Evolutionary conservation across 768 basidiomycete genomes (phyloP).

Genomic region (Crucibulum laeve): DNA sequence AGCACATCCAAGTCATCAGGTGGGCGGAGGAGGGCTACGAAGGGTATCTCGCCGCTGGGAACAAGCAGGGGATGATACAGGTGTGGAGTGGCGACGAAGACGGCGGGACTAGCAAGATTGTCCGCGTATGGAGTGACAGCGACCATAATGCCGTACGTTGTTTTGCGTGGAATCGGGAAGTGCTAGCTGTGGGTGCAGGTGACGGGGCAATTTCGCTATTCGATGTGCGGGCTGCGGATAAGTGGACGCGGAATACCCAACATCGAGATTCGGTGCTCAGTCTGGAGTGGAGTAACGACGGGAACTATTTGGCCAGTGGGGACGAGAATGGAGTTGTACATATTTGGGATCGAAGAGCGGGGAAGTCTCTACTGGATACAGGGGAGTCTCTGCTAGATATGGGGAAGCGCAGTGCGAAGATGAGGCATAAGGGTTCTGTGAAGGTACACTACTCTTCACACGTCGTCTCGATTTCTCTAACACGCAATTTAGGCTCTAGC

Average conservation of each 20-base stretch:
- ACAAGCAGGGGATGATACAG: constrained; percentile 43
- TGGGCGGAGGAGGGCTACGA: constrained; percentile 44
- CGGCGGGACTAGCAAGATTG: constrained; percentile 26
- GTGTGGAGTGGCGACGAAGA: constrained; percentile 44
- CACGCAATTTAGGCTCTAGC: constrained; percentile 56
- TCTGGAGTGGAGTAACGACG: constrained; percentile 71
- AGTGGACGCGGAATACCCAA: constrained; percentile 46
- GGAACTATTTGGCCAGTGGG: constrained; percentile 76
- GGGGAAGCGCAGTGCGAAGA: constrained; percentile 56
- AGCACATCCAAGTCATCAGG: constrained; percentile 37
- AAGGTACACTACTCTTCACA: constrained; percentile 26
- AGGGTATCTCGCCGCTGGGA: constrained; percentile 46
- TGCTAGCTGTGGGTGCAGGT: constrained; percentile 60
- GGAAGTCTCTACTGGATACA: constrained; percentile 22
- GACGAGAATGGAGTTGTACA: constrained; percentile 85
- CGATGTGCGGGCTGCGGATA: constrained; percentile 46
- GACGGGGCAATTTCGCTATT: constrained; percentile 63
- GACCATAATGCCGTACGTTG: constrained; percentile 18
- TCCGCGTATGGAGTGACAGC: constrained; percentile 36
- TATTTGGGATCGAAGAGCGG: constrained; percentile 68
- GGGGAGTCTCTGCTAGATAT: constrained; percentile 17
- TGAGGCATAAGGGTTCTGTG: constrained; percentile 65
- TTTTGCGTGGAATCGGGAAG: constrained; percentile 54
- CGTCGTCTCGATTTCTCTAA: neutral
- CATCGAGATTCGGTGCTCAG: constrained; percentile 49